These are phyloP conservation scores for Cenchrus purpureus DNA, from an alignment of 176 grass and related monocot species.

Conservation along the genomic window DNA sequence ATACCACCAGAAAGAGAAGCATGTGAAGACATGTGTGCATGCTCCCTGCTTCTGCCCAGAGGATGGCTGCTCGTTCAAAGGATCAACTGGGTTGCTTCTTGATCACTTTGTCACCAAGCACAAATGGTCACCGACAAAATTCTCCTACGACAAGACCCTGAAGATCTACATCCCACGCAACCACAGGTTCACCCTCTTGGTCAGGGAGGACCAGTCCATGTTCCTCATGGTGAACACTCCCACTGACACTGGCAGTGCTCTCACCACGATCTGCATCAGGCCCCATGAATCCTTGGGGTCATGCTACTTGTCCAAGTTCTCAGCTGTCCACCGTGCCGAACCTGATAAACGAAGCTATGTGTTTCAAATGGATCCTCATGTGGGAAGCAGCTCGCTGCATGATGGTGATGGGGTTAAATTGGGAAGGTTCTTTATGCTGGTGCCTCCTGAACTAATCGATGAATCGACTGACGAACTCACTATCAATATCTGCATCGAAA, in stretches of 20 bases:
- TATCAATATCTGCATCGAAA: too few species aligned
- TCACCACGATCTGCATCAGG: background rate
- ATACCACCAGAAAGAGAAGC: constrained; percentile 32
- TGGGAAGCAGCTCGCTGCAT: background rate
- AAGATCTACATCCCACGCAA: background rate
- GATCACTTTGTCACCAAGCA: constrained; percentile 26
- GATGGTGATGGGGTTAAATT: too few species aligned
- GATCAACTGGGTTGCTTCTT: background rate
- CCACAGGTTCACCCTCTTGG: constrained; percentile 5
- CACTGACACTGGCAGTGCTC: background rate
- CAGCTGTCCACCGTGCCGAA: background rate
- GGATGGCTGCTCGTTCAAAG: constrained; percentile 12
- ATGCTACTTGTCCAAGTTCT: constrained; percentile 21
- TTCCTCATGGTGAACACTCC: constrained; percentile 28
- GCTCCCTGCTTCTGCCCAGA: constrained; percentile 35
- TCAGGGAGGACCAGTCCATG: constrained; percentile 34
- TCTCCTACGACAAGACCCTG: background rate
- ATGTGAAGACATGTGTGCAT: background rate
- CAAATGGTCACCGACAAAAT: background rate
- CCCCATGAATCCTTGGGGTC: constrained; percentile 15
- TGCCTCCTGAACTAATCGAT: too few species aligned
- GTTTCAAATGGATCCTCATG: constrained; percentile 30
- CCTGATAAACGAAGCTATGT: constrained; percentile 14
- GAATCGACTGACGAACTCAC: too few species aligned
- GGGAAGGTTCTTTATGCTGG: too few species aligned